Base-by-base conservation (phyloP, 225 moss, liverwort and hornwort species). In the Thuidium tamariscinum region DNA sequence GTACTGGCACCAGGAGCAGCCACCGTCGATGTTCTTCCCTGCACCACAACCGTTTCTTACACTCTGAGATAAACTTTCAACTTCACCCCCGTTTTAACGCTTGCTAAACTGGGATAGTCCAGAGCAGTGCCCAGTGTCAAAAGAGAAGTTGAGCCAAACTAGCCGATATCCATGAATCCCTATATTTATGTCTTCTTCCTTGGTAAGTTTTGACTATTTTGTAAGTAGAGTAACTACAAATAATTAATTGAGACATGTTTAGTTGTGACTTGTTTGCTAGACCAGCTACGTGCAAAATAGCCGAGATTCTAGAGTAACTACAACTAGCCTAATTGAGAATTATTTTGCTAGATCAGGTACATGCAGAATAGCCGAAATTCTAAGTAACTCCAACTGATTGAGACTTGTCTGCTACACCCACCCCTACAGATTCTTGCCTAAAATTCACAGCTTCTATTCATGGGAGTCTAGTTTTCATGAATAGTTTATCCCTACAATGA, bases 1-100 rank as follows among this genome's bases (percentile, higher is more conserved):
- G 92, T 95, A 95, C 32, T 89, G 89, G 82, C 95, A 98, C 97
- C 97, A 96, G 59, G 88, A 89, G 89, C 97, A 95, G 13, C 52
- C 71, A 34, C 81, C 84, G 26, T 62, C 75, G 39, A 94, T 46
- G 84, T 90, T 79, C 89, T 87, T 92, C 64, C 89, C 93, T 93
- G 89, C 88, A 83, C 34, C 80, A 83, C 66, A 66, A 68, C 39
- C 78, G 27, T 39, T 87, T 8, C 49, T 23, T 42, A 44, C 9
- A 73, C 34, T n/a, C 23, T 25, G 32, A 81, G 29, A 61, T n/a
- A n/a, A n/a, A n/a, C 8, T 65, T 48, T 55, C 61, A 52, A 57
- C 36, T 79, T n/a, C 55, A 67, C 44, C 15, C 52, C 32, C 23
- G 4, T 48, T 59, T 30, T 73, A 7, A 48, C 41, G 5, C 2